Conservation (phyloP, 108 stramenopile genomes). For the Schizochytrium sp. region DNA sequence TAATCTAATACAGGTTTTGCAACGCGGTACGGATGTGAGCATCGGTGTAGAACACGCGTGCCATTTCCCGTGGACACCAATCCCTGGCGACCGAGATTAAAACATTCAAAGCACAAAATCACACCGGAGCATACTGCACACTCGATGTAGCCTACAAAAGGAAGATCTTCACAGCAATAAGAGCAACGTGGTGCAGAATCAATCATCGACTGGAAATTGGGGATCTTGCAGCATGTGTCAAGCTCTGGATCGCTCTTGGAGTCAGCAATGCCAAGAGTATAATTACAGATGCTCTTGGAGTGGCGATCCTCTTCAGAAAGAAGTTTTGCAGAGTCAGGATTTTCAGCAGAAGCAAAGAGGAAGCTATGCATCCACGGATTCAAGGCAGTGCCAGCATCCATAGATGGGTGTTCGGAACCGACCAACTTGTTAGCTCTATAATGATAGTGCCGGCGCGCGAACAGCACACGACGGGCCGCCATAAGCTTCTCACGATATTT, state of each 20-base stretch:
- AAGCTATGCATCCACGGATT: constrained; percentile 59
- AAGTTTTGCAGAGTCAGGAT: constrained; percentile 11
- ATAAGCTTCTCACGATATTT: constrained; percentile 13
- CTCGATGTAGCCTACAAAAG: constrained; percentile 26
- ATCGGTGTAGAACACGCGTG: constrained; percentile 20
- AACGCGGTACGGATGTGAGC: constrained; percentile 30
- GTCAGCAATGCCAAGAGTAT: constrained; percentile 55
- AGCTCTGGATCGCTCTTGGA: neutral
- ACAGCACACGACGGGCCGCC: constrained; percentile 18
- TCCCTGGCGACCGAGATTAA: constrained; percentile 25
- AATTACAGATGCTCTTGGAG: constrained; percentile 5
- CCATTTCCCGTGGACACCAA: neutral
- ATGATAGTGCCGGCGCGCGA: constrained; percentile 43
- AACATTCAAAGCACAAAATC: constrained; percentile 41
- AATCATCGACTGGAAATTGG: neutral
- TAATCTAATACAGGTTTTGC: constrained; percentile 11
- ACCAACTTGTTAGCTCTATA: constrained; percentile 48
- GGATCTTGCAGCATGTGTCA: neutral
- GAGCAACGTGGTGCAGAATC: constrained; percentile 39
- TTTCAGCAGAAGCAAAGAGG: neutral
- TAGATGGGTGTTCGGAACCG: constrained; percentile 13
- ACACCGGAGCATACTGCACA: constrained; percentile 51
- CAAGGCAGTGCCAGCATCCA: neutral
- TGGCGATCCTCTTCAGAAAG: neutral
- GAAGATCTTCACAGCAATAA: constrained; percentile 34